Percentiles rank a stretch among this genome's conserved stretches.
Conservation (phyloP, 2,329 filamentous ascomycete species). For the Exophiala calicioides region DNA sequence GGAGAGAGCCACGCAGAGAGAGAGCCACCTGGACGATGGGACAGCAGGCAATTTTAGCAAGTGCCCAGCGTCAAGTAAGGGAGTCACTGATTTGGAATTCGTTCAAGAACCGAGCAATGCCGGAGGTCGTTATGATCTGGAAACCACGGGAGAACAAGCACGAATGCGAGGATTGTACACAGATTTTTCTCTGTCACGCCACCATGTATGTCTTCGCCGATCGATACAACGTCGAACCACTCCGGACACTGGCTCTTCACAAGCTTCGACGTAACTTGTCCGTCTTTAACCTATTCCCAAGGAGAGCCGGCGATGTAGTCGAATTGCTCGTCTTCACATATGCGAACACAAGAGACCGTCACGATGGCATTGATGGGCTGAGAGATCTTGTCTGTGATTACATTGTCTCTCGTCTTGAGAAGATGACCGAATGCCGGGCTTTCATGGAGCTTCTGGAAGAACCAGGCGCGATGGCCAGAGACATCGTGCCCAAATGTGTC, state of each 20-base stretch:
- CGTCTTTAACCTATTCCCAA: constrained; percentile 34
- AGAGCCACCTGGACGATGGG: not conserved
- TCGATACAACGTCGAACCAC: constrained; percentile 39
- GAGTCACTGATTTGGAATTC: constrained; percentile 5
- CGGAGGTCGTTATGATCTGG: constrained; percentile 11
- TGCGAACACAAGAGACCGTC: constrained; percentile 34
- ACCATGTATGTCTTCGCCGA: constrained; percentile 45
- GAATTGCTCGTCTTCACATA: constrained; percentile 41
- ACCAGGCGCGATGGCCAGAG: constrained; percentile 8
- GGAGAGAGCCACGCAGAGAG: too few relatives aligned
- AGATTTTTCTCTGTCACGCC: constrained; percentile 44
- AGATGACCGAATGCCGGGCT: constrained; percentile 6
- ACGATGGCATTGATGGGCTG: constrained; percentile 20
- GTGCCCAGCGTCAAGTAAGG: too few relatives aligned
- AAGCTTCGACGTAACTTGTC: constrained; percentile 39
- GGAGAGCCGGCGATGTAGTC: constrained; percentile 35
- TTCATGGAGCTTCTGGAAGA: constrained; percentile 17
- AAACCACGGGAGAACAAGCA: constrained; percentile 17
- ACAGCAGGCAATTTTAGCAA: too few relatives aligned
- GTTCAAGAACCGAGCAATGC: constrained; percentile 6
- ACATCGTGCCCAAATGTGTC: constrained; percentile 16
- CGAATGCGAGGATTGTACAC: constrained; percentile 33
- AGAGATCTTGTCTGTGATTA: constrained; percentile 30
- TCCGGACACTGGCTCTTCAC: constrained; percentile 36
- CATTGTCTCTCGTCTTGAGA: constrained; percentile 27